These are phyloP conservation scores for Pseudocercospora macadamiae DNA, from an alignment of 2,329 filamentous ascomycete genomes.

Conservation along the genomic window DNA sequence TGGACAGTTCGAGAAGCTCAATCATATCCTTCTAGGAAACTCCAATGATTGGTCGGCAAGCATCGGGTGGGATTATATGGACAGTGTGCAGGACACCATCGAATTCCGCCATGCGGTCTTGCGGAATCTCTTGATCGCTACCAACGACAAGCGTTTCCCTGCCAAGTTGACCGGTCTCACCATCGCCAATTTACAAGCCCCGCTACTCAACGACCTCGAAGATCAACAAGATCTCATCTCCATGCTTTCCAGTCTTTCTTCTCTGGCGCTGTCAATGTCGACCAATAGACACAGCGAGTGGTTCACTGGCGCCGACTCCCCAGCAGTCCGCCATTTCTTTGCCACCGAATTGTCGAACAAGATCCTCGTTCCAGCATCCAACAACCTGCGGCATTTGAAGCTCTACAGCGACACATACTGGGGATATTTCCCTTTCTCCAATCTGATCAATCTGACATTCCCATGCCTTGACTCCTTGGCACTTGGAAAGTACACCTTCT, in stretches of 20 bases:
- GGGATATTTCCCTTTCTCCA: slow-evolving; percentile 46
- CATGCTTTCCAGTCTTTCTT: not conserved
- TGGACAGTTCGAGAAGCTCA: not conserved
- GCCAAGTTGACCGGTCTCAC: not conserved
- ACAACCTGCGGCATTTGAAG: not conserved
- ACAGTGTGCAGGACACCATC: not conserved
- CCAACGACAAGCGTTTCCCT: not conserved
- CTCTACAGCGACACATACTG: slow-evolving; percentile 36
- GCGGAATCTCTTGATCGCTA: not conserved
- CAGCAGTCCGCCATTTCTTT: not conserved
- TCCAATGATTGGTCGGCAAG: not conserved
- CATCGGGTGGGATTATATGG: not conserved
- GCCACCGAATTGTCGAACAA: not conserved
- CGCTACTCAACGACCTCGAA: not conserved
- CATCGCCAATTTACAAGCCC: not conserved
- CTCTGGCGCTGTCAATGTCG: not conserved
- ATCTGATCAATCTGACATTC: slow-evolving; percentile 40
- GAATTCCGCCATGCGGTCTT: not conserved
- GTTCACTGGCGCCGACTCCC: not conserved
- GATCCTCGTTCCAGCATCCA: not conserved
- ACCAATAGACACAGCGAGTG: not conserved
- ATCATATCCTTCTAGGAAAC: not conserved
- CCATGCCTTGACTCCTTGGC: slow-evolving; percentile 45
- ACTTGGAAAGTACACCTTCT: slow-evolving; percentile 48
- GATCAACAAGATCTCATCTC: not conserved